Base-by-base conservation (phyloP, 1,139 yeast genomes). In the Blastobotrys indianensis region DNA sequence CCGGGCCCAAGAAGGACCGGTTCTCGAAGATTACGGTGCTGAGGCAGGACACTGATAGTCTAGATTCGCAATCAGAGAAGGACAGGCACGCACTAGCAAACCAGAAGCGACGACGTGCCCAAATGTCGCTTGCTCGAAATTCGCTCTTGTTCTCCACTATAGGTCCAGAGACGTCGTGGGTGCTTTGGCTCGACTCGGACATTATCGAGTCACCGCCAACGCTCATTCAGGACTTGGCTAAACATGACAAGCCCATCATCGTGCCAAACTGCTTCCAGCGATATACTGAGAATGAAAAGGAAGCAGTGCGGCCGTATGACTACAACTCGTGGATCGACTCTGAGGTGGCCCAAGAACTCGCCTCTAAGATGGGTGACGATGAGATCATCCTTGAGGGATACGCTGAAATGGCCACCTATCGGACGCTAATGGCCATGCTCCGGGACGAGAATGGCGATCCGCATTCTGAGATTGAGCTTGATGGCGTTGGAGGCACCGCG, bases 401-500 rank as follows among this genome's bases (percentile, higher is more conserved):
- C 66, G 73, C 80, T 1, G 97, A 92, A 62, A 74, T 90, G 70
- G 95, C 96, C 37, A 92, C 98, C 2, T 92, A 85, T 64, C 79
- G 98, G 66, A 84, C 95, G n/a, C 73, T 92, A 55, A 90, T 92
- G 97, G 97, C 96, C 1, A 82, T 83, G 61, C 79, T 80, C 63
- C 85, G 84, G 65, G 84, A 83, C 59, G 68, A 80, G 5, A 69
- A 72, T 6, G 92, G 83, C 17, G 82, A 81, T 51, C 54, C 60
- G 11, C 70, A 73, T 51, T 75, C 80, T 3, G 68, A 59, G 43
- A 82, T 90, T 84, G 77, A 79, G 33, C 73, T 92, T 51, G 98
- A 92, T 65, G 98, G 98, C 64, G 97, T 92, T 49, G 98, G 98
- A 47, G 97, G 72, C 32, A 95, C 97, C 29, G 95, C 97, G 37